Percentiles rank a stretch among this genome's conserved stretches.
Evolutionary conservation across 805 yeast species (phyloP).

Genomic region (Helenozyma baotianmanensis): DNA sequence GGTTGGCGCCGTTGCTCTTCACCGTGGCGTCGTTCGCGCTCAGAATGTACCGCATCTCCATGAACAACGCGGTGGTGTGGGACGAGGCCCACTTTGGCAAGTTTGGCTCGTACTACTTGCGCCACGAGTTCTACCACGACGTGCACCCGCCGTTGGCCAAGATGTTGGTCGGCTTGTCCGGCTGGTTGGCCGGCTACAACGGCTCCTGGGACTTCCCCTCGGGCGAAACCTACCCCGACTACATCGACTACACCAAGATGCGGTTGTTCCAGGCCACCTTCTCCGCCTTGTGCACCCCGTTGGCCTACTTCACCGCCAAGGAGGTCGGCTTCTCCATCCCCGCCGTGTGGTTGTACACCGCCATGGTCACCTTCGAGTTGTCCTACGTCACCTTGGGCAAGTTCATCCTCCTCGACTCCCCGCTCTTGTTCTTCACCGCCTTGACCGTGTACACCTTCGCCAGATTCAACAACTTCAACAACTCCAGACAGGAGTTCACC

Average conservation of each 20-base stretch:
- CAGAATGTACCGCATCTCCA: slow-evolving; percentile 71
- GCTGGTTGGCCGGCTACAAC: slow-evolving; percentile 76
- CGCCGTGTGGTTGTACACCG: slow-evolving; percentile 71
- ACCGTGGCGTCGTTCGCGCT: slow-evolving; percentile 67
- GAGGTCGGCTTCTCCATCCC: slow-evolving; percentile 67
- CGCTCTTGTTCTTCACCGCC: slow-evolving; percentile 83
- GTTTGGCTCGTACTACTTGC: slow-evolving; percentile 74
- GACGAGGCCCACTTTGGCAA: slow-evolving; percentile 90
- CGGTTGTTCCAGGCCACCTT: slow-evolving; percentile 82
- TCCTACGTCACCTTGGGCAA: slow-evolving; percentile 82
- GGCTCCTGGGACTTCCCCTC: slow-evolving; percentile 89
- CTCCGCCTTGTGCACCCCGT: slow-evolving; percentile 79
- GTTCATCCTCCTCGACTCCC: slow-evolving; percentile 87
- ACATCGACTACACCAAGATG: slow-evolving; percentile 78
- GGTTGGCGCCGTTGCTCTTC: slow-evolving; percentile 55
- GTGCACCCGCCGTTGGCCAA: slow-evolving; percentile 88
- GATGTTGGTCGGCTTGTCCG: slow-evolving; percentile 73
- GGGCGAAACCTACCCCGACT: slow-evolving; percentile 70
- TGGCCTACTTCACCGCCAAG: slow-evolving; percentile 78
- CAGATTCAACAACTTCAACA: slow-evolving; percentile 62
- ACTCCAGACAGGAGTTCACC: slow-evolving; percentile 46
- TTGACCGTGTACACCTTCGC: slow-evolving; percentile 72
- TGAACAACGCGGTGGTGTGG: slow-evolving; percentile 70
- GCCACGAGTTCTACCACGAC: slow-evolving; percentile 78
- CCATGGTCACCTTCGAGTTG: slow-evolving; percentile 78